Evolutionary conservation across 306 rosid species (phyloP).

Genomic region (Cajanus cajan): DNA sequence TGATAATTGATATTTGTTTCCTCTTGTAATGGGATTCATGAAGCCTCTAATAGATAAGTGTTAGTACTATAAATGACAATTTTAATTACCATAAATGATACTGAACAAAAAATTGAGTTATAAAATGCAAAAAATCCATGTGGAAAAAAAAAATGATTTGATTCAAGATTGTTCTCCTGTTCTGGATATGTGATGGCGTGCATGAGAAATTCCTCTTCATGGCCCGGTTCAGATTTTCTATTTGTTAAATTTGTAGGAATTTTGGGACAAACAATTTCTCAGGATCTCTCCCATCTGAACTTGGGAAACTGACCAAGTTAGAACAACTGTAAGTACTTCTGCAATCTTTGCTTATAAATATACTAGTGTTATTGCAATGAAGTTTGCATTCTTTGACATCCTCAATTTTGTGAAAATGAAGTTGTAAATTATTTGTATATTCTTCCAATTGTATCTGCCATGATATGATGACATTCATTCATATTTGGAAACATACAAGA

Average conservation of each 20-base stretch:
- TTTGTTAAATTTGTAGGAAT: constrained; percentile 41
- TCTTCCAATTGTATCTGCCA: no score
- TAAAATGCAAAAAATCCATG: neutral
- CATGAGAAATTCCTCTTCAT: neutral
- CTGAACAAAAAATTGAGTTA: neutral
- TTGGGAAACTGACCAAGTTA: constrained; percentile 58
- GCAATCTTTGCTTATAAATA: neutral
- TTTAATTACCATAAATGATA: neutral
- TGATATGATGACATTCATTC: no score
- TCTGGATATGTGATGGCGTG: neutral
- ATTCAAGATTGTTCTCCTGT: neutral
- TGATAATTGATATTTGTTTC: neutral
- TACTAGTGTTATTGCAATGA: neutral
- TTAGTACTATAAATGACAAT: neutral
- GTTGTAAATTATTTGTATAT: no score
- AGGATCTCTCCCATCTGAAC: constrained; percentile 72
- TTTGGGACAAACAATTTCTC: constrained; percentile 64
- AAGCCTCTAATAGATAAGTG: neutral
- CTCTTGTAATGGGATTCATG: neutral
- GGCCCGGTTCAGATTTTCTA: neutral
- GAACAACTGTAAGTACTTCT: constrained; percentile 52
- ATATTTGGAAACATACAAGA: no score
- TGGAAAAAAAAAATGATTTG: neutral
- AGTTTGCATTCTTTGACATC: neutral
- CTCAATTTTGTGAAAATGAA: no score